These are phyloP conservation scores for Strobilomyces dryophilus DNA, from an alignment of 768 basidiomycete genomes.

Conservation along the genomic window DNA sequence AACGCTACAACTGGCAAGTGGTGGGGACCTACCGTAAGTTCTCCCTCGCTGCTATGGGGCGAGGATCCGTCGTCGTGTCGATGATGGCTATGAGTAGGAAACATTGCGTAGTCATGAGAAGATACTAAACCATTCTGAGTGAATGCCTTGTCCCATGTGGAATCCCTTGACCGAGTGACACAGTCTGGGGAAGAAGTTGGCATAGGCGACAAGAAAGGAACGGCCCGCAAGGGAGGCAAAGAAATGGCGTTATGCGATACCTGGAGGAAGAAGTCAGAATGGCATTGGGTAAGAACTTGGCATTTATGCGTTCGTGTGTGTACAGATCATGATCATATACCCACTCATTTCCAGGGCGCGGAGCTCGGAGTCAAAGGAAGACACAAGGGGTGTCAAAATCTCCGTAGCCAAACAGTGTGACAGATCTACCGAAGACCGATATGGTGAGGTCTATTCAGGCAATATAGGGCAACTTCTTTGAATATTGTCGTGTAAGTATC, in stretches of 20 bases:
- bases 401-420: slow-evolving; percentile 30
- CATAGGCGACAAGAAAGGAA: slow-evolving; percentile 25
- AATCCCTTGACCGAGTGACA: slow-evolving; percentile 27
- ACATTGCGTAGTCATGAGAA: slow-evolving; percentile 33
- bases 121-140: slow-evolving; percentile 36
- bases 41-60: slow-evolving; percentile 25
- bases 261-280: slow-evolving; percentile 28
- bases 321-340: slow-evolving; percentile 34
- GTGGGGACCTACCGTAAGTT: slow-evolving; percentile 23
- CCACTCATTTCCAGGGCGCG: slow-evolving; percentile 38
- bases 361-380: slow-evolving; percentile 39
- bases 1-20: slow-evolving; percentile 4
- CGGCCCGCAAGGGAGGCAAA: slow-evolving; percentile 21
- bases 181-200: slow-evolving; percentile 26
- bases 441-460: slow-evolving; percentile 29
- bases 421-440: slow-evolving; percentile 35
- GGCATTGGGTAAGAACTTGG: slow-evolving; percentile 32
- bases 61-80: slow-evolving; percentile 20
- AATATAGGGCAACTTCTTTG: slow-evolving; percentile 30
- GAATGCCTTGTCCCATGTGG: slow-evolving; percentile 34
- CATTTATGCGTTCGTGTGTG: slow-evolving; percentile 36
- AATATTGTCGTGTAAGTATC: slow-evolving; percentile 19
- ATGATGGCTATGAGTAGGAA: slow-evolving; percentile 30
- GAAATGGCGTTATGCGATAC: slow-evolving; percentile 18
- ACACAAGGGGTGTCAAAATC: slow-evolving; percentile 35